Base-by-base conservation (phyloP, 805 yeast species). In the Tetrapisispora fleetii region DNA sequence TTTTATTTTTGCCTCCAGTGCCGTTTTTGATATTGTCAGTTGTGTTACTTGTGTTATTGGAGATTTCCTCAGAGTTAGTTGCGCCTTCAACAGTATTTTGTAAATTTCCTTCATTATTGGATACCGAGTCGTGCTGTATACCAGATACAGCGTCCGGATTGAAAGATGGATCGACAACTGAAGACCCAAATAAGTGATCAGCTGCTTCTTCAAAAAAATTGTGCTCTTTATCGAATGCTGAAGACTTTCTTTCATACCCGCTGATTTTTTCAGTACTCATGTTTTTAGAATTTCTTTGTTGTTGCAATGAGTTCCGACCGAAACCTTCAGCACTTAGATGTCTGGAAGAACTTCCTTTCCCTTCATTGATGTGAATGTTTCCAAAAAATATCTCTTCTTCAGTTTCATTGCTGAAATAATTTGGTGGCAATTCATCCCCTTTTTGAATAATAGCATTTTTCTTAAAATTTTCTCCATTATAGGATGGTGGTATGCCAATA, bases 371-470 rank as follows among this genome's bases (percentile, higher is more conserved):
- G 17, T 37, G 40, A 18, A 40, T 41, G 27, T 41, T 27, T 9
- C 46, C 46, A 41, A 45, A 45, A 35, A 58, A 46, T 17, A 57
- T 37, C 7, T 57, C 62, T 0, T 84, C 43, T 19, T 48, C 45
- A 16, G 21, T 24, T 7, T 54, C 47, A 13, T 57, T 85, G 28
- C 78, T 80, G 30, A 22, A 41, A 27, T 37, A 43, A 43, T 75
- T 70, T 2, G 91, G 91, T 17, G 90, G 90, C 39, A 83, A 62
- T 40, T 76, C 81, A 52, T 82, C 90, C 3, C 90, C 90, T 59
- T 77, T 79, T 55, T 80, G 90, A 48, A 84, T 66, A 3, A 84
- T 67, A 22, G 75, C 70, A 55, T 83, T 88, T 17, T 62, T 62
- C 28, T 63, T 63, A 43, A 58, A 58, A 45, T 67, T 68, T 48